A percentile compares a stretch with the other conserved stretches of the same genome.
phyloP scores from a whole-genome alignment of 192 early-diverging fungal genomes.

The Gonapodya sp. region DNA sequence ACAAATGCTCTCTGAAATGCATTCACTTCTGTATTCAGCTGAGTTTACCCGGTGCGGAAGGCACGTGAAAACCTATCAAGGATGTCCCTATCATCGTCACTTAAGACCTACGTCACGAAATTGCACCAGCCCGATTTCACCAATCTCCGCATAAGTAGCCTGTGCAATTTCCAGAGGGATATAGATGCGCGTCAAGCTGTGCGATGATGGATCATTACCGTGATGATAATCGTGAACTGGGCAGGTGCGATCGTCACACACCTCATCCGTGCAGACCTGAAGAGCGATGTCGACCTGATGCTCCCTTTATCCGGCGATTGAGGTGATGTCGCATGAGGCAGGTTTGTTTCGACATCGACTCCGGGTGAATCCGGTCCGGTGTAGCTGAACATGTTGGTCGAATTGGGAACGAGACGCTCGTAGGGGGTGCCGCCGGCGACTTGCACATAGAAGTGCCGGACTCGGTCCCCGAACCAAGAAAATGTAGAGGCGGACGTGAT shows the following conservation, averaged over 20 bases:
- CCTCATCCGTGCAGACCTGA: background rate
- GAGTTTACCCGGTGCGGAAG: background rate
- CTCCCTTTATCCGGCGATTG: background rate
- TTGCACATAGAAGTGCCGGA: background rate
- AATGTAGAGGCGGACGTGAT: background rate
- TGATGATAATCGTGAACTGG: too few relatives aligned
- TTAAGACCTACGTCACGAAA: conserved; percentile 75
- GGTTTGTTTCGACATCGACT: background rate
- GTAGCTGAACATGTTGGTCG: background rate
- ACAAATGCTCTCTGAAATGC: conserved; percentile 97
- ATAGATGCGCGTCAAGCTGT: conserved; percentile 34
- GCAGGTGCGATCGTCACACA: background rate
- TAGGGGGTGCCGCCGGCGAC: background rate
- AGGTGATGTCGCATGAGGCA: background rate
- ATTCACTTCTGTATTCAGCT: conserved; percentile 88
- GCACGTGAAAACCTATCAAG: conserved; percentile 13
- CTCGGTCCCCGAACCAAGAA: background rate
- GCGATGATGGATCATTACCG: too few relatives aligned
- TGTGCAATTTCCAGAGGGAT: conserved; percentile 90
- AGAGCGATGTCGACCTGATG: background rate
- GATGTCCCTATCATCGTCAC: too few relatives aligned
- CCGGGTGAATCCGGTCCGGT: background rate
- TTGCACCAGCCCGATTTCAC: conserved; percentile 87
- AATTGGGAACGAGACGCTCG: background rate
- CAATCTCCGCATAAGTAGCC: conserved; percentile 86